Percentiles rank a stretch among this genome's conserved stretches.
These are phyloP conservation scores for Epichloe sibirici DNA, from an alignment of 2,329 filamentous ascomycete species.

Conservation along the genomic window DNA sequence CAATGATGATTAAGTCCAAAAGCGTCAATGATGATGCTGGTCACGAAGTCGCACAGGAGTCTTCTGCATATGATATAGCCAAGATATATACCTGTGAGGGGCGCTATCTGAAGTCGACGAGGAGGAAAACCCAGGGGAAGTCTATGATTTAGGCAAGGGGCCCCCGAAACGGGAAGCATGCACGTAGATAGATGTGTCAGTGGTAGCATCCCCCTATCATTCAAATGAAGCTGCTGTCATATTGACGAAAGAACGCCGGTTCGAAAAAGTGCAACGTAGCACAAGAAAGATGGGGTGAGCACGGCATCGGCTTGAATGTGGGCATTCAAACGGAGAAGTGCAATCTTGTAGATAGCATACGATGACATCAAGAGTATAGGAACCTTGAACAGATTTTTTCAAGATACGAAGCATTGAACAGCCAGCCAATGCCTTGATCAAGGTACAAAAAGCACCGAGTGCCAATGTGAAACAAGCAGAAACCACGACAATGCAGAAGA, in stretches of 20 bases:
- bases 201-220: background rate
- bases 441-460: background rate
- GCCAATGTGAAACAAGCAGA: background rate
- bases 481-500: background rate
- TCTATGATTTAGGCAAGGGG: background rate
- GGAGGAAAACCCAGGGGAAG: background rate
- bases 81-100: background rate
- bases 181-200: background rate
- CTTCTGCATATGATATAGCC: background rate
- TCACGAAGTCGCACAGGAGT: background rate
- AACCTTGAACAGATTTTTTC: background rate
- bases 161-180: background rate
- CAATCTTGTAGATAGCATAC: background rate
- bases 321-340: background rate
- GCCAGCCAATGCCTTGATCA: background rate
- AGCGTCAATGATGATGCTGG: background rate
- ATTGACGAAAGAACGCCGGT: constrained; percentile 1
- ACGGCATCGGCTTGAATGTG: background rate
- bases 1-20: constrained; percentile 12
- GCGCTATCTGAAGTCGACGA: background rate
- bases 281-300: background rate
- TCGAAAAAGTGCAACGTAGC: background rate
- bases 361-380: background rate
- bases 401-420: background rate
- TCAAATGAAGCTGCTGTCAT: background rate